Evolutionary conservation across 257 asterid genomes (phyloP).

Genomic region (Solanum dulcamara): DNA sequence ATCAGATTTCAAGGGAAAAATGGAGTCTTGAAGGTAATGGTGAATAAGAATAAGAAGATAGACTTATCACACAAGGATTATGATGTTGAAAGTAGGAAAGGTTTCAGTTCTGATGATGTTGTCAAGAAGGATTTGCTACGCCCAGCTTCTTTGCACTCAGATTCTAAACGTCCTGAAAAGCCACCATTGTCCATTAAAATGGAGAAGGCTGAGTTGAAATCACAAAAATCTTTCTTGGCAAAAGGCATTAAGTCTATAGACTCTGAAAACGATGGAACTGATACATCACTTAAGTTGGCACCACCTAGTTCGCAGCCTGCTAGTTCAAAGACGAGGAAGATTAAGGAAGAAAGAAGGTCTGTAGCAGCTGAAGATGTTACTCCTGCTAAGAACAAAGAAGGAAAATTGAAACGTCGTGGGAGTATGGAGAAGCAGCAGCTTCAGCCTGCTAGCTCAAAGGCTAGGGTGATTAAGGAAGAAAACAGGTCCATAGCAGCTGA

Average conservation of each 20-base stretch:
- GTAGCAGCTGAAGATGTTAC: slow-evolving; percentile 7
- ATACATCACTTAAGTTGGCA: slow-evolving; percentile 56
- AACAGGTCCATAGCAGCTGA: slow-evolving; percentile 13
- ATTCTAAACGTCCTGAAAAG: slow-evolving; percentile 29
- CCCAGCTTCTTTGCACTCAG: slow-evolving; percentile 19
- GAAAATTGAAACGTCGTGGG: slow-evolving; percentile 59
- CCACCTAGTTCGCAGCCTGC: slow-evolving; percentile 41
- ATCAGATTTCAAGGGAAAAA: slow-evolving; percentile 92
- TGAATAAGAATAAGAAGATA: slow-evolving; percentile 63
- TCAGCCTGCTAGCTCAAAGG: slow-evolving; percentile 42
- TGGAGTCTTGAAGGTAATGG: slow-evolving; percentile 94
- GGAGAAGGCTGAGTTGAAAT: slow-evolving; percentile 25
- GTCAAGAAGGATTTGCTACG: slow-evolving; percentile 26
- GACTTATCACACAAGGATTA: slow-evolving; percentile 30
- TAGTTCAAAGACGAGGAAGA: slow-evolving; percentile 40
- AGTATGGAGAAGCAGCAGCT: slow-evolving; percentile 83
- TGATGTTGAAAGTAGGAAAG: slow-evolving; percentile 36
- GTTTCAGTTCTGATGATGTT: slow-evolving; percentile 25
- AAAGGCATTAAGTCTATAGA: slow-evolving; percentile 30
- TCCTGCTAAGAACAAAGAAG: slow-evolving; percentile 13
- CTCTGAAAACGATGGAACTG: slow-evolving; percentile 37
- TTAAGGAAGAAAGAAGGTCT: slow-evolving; percentile 39
- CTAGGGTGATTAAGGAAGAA: slow-evolving; percentile 48
- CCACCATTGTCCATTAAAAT: slow-evolving; percentile 17
- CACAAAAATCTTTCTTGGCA: slow-evolving; percentile 15